Evolutionary conservation across 2,329 filamentous ascomycete species (phyloP).

Genomic region (Ilyonectria mors-panacis): DNA sequence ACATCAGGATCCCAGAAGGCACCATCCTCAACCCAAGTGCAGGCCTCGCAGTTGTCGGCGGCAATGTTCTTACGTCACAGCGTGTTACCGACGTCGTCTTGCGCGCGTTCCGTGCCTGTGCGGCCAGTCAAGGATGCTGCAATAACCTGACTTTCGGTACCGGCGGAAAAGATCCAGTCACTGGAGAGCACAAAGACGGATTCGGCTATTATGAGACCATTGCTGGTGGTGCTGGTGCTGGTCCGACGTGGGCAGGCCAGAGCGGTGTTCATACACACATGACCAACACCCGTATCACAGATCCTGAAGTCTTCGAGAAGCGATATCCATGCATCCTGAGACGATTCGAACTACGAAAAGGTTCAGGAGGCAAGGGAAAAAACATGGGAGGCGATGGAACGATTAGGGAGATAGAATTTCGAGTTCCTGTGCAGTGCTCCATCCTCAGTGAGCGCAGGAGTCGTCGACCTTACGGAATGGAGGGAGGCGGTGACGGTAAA

Average conservation of each 20-base stretch:
- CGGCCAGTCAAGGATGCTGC: conserved; percentile 83
- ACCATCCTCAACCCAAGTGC: conserved; percentile 53
- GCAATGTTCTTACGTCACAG: conserved; percentile 53
- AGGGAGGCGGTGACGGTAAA: conserved; percentile 78
- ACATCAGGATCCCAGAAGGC: conserved; percentile 47
- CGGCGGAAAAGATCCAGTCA: conserved; percentile 56
- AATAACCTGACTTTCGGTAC: conserved; percentile 88
- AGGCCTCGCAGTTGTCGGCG: conserved; percentile 53
- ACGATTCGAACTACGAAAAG: conserved; percentile 50
- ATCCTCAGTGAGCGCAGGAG: conserved; percentile 85
- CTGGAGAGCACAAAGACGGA: conserved; percentile 45
- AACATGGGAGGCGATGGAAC: conserved; percentile 84
- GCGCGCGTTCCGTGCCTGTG: conserved; percentile 81
- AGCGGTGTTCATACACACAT: conserved; percentile 55
- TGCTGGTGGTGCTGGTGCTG: conserved; percentile 52
- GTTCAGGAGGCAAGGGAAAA: conserved; percentile 71
- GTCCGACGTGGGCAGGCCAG: conserved; percentile 47
- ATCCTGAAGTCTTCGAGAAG: conserved; percentile 55
- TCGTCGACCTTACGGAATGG: conserved; percentile 81
- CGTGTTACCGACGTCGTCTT: conserved; percentile 76
- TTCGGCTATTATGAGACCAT: conserved; percentile 57
- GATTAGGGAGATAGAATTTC: conserved; percentile 85
- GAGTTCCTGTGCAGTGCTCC: conserved; percentile 82
- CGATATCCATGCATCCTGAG: conserved; percentile 53
- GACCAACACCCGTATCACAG: conserved; percentile 57